Conservation (phyloP, 805 yeast species). For the Teunomyces funiuensis region DNA sequence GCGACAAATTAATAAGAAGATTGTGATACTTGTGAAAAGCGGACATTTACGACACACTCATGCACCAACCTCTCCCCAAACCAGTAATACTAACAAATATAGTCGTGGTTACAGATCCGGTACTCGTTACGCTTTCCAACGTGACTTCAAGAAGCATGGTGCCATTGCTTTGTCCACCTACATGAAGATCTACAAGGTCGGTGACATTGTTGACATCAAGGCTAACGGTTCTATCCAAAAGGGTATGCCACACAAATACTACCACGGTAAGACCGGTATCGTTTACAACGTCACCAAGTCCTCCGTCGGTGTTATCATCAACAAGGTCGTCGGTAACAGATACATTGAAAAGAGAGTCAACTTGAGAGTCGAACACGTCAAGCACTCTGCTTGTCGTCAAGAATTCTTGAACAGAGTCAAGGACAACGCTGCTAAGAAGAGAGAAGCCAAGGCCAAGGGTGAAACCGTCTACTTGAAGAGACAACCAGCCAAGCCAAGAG, state of each 20-base stretch:
- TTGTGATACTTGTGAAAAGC: neutral
- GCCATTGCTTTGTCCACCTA: constrained; percentile 90
- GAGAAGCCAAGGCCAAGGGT: constrained; percentile 94
- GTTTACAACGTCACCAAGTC: constrained; percentile 98
- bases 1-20: no score
- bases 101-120: constrained; percentile 99
- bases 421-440: constrained; percentile 89
- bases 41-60: neutral
- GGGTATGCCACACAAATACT: constrained; percentile 99
- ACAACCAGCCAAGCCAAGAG: constrained; percentile 98
- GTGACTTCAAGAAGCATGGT: constrained; percentile 99
- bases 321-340: constrained; percentile 99
- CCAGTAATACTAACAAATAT: constrained; percentile 11
- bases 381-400: constrained; percentile 99
- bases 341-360: constrained; percentile 98
- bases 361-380: constrained; percentile 97
- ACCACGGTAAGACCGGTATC: constrained; percentile 99
- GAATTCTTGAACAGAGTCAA: constrained; percentile 99
- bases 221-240: constrained; percentile 99
- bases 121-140: constrained; percentile 99
- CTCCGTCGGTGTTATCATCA: constrained; percentile 95
- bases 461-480: constrained; percentile 90
- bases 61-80: neutral
- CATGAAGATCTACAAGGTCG: constrained; percentile 97
- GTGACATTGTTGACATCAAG: constrained; percentile 99